These are phyloP conservation scores for Malus hybrid DNA, from an alignment of 331 rosid genomes.

Conservation along the genomic window DNA sequence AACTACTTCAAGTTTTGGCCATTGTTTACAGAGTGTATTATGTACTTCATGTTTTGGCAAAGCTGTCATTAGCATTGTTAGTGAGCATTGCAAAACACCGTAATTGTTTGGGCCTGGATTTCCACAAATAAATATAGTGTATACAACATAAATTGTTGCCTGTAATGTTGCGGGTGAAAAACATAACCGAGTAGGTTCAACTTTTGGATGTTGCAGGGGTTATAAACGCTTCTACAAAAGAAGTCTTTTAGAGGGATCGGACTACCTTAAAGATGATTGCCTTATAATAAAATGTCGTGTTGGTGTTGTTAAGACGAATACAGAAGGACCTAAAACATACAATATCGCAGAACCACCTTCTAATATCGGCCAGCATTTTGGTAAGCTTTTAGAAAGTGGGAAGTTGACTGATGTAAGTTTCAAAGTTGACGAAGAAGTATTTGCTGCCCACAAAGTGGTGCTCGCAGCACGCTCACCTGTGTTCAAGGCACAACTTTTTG, in stretches of 20 bases:
- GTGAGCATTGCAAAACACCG: not conserved
- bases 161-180: not conserved
- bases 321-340: constrained; percentile 44
- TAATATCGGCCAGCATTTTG: constrained; percentile 41
- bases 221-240: constrained; percentile 52
- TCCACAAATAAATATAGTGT: not conserved
- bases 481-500: constrained; percentile 54
- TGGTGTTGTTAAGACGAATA: constrained; percentile 47
- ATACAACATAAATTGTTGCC: not conserved
- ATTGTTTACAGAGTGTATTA: too few relatives aligned
- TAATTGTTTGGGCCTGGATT: not conserved
- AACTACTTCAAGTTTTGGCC: not conserved
- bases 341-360: constrained; percentile 41
- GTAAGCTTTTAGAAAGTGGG: constrained; percentile 43
- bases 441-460: constrained; percentile 49
- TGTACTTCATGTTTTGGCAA: not conserved
- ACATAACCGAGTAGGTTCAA: not conserved
- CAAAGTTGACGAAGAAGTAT: constrained; percentile 44
- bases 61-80: not conserved
- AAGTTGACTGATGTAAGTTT: constrained; percentile 43
- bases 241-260: constrained; percentile 42
- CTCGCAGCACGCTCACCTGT: constrained; percentile 60
- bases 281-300: constrained; percentile 47
- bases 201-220: constrained; percentile 35
- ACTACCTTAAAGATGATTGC: constrained; percentile 51